Base-by-base conservation (phyloP, 345 rosid species). In the Viola odorata region DNA sequence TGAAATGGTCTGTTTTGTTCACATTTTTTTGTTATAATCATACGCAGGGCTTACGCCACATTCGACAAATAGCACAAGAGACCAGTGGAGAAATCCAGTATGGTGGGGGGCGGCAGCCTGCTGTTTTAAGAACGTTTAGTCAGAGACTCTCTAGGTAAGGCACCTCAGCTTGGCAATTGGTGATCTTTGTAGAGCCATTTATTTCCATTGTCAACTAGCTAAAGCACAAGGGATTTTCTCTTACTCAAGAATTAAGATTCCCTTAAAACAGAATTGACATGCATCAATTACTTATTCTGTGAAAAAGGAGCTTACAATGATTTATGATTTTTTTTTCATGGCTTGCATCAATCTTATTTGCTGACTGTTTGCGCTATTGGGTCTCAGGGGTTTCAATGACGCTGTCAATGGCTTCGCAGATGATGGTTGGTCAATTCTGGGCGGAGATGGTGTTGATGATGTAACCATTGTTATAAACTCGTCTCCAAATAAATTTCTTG, bases 91-190 rank as follows among this genome's bases (percentile, higher is more conserved):
- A 92, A 76, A 79, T 89, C 71, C 98, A 87, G 75, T 87, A 82
- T 60, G 82, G 96, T 69, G 91, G 98, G 12, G 96, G 98, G 23
- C 91, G 94, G 57, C 94, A 92, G 68, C 98, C 98, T 66, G 92
- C 96, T 3, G 96, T 89, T 65, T 74, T 92, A 61, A 83, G 98
- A 80, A 89, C 98, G 4, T 92, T 89, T 65, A 89, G 96, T 67
- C 98, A 89, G 78, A 80, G 84, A 75, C 87, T 89, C n/a, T 85
- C 85, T 76, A 87, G 96, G 98, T 92, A 58, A 61, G 63, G 23
- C 65, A 17, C 55, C 32, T 39, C n/a, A 57, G 13, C 41, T 50
- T 9, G 45, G 39, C 40, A 36, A 3, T 57, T 44, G 37, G 45
- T 50, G 36, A 14, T 5, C 53, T 16, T 5, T 4, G 53, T 11